phyloP scores from a whole-genome alignment of 371 early-diverging fungal genomes.

The Blastocladiella emersonii region DNA sequence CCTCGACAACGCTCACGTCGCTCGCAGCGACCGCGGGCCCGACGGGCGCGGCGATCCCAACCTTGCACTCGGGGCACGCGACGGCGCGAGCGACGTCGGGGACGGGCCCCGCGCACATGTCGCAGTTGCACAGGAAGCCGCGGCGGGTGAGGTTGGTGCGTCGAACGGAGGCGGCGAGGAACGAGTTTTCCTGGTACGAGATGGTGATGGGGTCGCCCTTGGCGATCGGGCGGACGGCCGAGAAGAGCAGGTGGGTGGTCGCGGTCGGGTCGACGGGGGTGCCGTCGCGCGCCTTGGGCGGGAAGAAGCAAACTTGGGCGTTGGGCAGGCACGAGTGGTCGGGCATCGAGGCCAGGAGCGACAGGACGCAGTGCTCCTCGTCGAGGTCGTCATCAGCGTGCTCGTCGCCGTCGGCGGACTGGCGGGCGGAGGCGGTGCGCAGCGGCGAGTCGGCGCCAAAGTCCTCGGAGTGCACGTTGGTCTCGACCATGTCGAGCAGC shows the following conservation, averaged over 20 bases:
- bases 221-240: neutral
- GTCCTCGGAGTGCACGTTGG: conserved; percentile 1
- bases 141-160: neutral
- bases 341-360: neutral
- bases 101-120: neutral
- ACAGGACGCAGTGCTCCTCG: neutral
- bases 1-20: neutral
- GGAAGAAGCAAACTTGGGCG: neutral
- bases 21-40: neutral
- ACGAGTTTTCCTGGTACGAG: conserved; percentile 4
- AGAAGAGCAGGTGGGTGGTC: neutral
- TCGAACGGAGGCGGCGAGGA: neutral
- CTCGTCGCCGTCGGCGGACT: neutral
- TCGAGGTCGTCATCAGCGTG: neutral
- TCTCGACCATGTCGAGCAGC: neutral
- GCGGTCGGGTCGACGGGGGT: neutral
- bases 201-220: neutral
- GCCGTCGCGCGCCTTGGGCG: neutral
- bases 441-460: neutral
- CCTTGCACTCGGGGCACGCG: neutral
- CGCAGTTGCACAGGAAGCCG: conserved; percentile 1
- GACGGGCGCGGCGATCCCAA: neutral
- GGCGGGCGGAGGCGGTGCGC: neutral
- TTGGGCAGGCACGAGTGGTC: conserved; percentile 5
- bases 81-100: neutral